These are phyloP conservation scores for Stentor roeselii DNA, from an alignment of 73 alveolate species.

Conservation along the genomic window DNA sequence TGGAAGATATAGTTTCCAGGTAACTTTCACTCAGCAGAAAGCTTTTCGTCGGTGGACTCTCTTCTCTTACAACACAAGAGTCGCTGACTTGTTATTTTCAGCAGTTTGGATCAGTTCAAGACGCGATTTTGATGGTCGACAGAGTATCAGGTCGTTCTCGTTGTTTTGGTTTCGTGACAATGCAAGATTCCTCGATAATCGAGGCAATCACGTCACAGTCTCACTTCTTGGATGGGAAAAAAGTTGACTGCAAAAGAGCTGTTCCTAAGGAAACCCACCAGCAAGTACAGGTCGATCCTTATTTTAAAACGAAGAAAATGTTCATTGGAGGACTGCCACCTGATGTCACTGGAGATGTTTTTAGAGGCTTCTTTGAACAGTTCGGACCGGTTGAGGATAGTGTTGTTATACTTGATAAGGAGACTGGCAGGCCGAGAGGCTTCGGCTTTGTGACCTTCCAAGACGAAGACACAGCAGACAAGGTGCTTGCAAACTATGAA, in stretches of 20 bases:
- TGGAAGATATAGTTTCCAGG: background rate
- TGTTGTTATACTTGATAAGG: conserved; percentile 59
- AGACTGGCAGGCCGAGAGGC: conserved; percentile 80
- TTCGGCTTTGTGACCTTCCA: conserved; percentile 68
- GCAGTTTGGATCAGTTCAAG: background rate
- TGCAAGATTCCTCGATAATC: conserved; percentile 19
- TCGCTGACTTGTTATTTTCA: background rate
- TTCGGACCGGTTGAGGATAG: conserved; percentile 69
- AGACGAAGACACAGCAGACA: conserved; percentile 41
- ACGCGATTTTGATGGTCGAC: background rate
- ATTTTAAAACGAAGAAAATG: conserved; percentile 40
- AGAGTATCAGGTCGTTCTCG: conserved; percentile 43
- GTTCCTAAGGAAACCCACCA: conserved; percentile 39
- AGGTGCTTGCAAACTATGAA: conserved; percentile 40
- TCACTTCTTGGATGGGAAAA: conserved; percentile 51
- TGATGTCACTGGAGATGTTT: conserved; percentile 48
- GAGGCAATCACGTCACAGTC: conserved; percentile 29
- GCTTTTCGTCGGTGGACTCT: conserved; percentile 21
- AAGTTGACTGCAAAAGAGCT: conserved; percentile 57
- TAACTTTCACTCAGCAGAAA: conserved; percentile 20
- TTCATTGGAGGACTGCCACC: conserved; percentile 83
- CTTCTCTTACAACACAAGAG: background rate
- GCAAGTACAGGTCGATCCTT: conserved; percentile 6
- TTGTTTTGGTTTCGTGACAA: conserved; percentile 61
- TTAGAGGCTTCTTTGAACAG: conserved; percentile 45